Percentiles rank a stretch among this genome's conserved stretches.
phyloP scores from a whole-genome alignment of 2,329 filamentous ascomycete genomes.

The Calycina herbarum region DNA sequence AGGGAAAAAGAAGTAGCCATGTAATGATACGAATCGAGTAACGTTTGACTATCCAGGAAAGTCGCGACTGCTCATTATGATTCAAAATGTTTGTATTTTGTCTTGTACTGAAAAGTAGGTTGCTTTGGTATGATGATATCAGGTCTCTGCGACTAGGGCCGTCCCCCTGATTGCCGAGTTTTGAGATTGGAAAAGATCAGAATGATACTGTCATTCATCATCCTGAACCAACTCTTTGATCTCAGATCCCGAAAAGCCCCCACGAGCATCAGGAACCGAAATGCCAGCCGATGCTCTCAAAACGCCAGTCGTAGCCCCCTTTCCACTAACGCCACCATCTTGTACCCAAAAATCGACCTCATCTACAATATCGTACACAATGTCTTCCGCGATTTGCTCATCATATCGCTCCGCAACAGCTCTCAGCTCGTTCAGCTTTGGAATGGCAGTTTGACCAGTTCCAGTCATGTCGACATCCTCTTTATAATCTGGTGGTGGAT shows the following conservation, averaged over 20 bases:
- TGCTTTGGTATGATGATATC: too few relatives aligned
- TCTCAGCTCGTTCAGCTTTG: slow-evolving; percentile 43
- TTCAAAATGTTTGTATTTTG: too few relatives aligned
- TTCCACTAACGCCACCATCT: slow-evolving; percentile 41
- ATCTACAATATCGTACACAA: slow-evolving; percentile 90
- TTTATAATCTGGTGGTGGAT: slow-evolving; percentile 64
- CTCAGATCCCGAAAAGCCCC: slow-evolving; percentile 48
- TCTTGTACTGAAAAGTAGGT: too few relatives aligned
- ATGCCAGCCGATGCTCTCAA: slow-evolving; percentile 23
- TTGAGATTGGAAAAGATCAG: too few relatives aligned
- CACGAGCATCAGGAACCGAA: slow-evolving; percentile 23
- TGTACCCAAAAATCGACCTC: slow-evolving; percentile 89
- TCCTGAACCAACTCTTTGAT: slow-evolving; percentile 68
- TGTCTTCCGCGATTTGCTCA: slow-evolving; percentile 92
- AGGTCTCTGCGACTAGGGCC: too few relatives aligned
- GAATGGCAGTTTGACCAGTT: slow-evolving; percentile 36
- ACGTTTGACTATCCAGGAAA: too few relatives aligned
- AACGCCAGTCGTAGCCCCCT: slow-evolving; percentile 28
- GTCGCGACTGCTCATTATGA: too few relatives aligned
- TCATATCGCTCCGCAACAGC: slow-evolving; percentile 77
- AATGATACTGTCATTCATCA: slow-evolving; percentile 39
- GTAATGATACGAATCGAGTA: too few relatives aligned
- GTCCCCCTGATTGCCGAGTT: too few relatives aligned
- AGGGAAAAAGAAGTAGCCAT: too few relatives aligned
- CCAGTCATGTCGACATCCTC: slow-evolving; percentile 51